These are phyloP conservation scores for Apophysomyces trapeziformis DNA, from an alignment of 371 early-diverging fungal species.

Conservation along the genomic window DNA sequence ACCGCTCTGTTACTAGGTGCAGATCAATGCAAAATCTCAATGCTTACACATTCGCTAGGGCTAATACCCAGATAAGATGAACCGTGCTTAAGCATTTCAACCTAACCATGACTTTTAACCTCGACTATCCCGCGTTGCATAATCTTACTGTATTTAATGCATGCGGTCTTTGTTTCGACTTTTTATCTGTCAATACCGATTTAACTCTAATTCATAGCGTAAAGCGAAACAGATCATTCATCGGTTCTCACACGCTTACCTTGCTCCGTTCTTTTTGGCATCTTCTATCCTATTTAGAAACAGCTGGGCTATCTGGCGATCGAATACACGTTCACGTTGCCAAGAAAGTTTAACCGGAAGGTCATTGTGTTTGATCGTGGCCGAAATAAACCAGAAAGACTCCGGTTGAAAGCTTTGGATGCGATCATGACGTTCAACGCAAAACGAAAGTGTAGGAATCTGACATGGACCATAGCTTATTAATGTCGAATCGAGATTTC, in stretches of 20 bases:
- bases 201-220: conserved; percentile 30
- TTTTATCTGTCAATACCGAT: conserved; percentile 35
- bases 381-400: conserved; percentile 55
- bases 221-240: background rate
- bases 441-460: conserved; percentile 67
- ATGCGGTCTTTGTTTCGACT: conserved; percentile 49
- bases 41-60: conserved; percentile 52
- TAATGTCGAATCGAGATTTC: conserved; percentile 56
- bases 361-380: conserved; percentile 33
- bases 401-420: conserved; percentile 69
- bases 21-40: background rate
- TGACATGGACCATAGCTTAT: conserved; percentile 73
- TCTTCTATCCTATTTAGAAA: conserved; percentile 36
- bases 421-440: conserved; percentile 65
- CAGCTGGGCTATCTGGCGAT: conserved; percentile 40
- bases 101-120: conserved; percentile 20
- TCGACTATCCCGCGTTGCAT: background rate
- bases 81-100: conserved; percentile 54
- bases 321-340: conserved; percentile 50
- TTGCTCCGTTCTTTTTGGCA: conserved; percentile 32
- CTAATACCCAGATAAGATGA: conserved; percentile 50
- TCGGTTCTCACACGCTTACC: conserved; percentile 19
- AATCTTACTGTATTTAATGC: conserved; percentile 52
- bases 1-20: too few species aligned
- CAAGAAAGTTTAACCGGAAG: conserved; percentile 35